Percentiles rank a stretch among this genome's conserved stretches.
These are phyloP conservation scores for Thermothielavioides terrestris DNA, from an alignment of 495 filamentous ascomycete genomes.

Conservation along the genomic window DNA sequence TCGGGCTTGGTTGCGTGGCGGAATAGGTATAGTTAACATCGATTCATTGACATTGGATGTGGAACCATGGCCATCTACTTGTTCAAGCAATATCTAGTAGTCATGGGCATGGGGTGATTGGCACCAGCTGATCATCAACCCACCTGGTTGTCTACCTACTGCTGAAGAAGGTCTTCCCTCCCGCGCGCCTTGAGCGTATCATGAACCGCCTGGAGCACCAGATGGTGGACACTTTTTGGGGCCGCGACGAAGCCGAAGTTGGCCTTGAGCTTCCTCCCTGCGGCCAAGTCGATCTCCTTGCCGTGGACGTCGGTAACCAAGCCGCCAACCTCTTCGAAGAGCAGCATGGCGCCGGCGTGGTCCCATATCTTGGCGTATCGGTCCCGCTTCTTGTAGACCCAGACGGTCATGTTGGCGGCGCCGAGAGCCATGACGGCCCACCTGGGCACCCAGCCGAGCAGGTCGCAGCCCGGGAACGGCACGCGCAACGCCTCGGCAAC, in stretches of 20 bases:
- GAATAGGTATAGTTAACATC: too few relatives aligned
- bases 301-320: conserved; percentile 55
- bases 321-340: conserved; percentile 58
- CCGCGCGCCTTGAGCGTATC: conserved; percentile 24
- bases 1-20: too few relatives aligned
- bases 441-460: conserved; percentile 57
- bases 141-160: too few relatives aligned
- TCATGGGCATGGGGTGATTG: too few relatives aligned
- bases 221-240: conserved; percentile 25
- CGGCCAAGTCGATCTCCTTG: conserved; percentile 39
- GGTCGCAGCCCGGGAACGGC: conserved; percentile 43
- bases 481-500: conserved; percentile 42
- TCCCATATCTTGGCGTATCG: conserved; percentile 63
- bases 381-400: conserved; percentile 46
- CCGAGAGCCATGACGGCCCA: conserved; percentile 55
- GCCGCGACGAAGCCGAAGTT: conserved; percentile 46
- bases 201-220: conserved; percentile 28
- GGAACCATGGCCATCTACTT: too few relatives aligned
- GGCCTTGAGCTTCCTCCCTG: conserved; percentile 36
- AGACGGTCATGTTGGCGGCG: conserved; percentile 51
- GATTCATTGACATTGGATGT: too few relatives aligned
- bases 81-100: too few relatives aligned
- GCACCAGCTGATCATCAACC: too few relatives aligned
- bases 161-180: conserved; percentile 3
- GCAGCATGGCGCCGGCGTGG: conserved; percentile 59